Conservation (phyloP, 1,284 basidiomycete genomes). For the Irpex sp. region DNA sequence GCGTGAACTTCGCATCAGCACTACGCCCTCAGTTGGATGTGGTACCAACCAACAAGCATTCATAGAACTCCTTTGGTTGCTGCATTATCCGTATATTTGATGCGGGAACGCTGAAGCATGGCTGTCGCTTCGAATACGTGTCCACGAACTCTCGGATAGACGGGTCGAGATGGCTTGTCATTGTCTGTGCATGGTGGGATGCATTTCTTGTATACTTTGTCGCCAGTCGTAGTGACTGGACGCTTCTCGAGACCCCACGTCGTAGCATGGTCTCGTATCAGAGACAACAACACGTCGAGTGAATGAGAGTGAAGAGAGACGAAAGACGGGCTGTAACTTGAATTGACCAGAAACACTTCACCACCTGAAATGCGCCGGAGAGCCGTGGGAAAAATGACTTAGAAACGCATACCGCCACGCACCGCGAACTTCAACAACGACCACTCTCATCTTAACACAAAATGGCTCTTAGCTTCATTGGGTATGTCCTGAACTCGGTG, state of each 20-base stretch:
- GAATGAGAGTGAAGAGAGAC: not conserved
- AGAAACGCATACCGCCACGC: conserved; percentile 9
- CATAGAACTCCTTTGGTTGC: conserved; percentile 36
- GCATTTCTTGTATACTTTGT: not conserved
- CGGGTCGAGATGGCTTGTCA: conserved; percentile 22
- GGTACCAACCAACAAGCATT: conserved; percentile 33
- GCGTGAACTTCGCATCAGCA: not conserved
- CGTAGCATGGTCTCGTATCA: not conserved
- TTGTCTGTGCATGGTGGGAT: conserved; percentile 12
- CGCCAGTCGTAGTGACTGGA: not conserved
- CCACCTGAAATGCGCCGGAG: not conserved
- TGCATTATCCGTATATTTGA: conserved; percentile 33
- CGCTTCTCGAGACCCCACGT: not conserved
- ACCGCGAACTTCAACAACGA: conserved; percentile 13
- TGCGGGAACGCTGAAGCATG: conserved; percentile 34
- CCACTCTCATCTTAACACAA: conserved; percentile 9
- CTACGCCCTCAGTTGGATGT: not conserved
- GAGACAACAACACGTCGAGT: not conserved
- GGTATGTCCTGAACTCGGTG: conserved; percentile 35
- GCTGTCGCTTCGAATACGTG: conserved; percentile 31
- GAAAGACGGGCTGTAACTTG: not conserved
- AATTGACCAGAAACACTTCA: not conserved
- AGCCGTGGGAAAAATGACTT: conserved; percentile 12
- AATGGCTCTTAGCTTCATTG: conserved; percentile 75
- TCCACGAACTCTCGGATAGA: conserved; percentile 23